Evolutionary conservation across 192 early-diverging fungal genomes (phyloP), one percentile per base, ranked within the genome.

Genomic region (Coemansia sp.): DNA sequence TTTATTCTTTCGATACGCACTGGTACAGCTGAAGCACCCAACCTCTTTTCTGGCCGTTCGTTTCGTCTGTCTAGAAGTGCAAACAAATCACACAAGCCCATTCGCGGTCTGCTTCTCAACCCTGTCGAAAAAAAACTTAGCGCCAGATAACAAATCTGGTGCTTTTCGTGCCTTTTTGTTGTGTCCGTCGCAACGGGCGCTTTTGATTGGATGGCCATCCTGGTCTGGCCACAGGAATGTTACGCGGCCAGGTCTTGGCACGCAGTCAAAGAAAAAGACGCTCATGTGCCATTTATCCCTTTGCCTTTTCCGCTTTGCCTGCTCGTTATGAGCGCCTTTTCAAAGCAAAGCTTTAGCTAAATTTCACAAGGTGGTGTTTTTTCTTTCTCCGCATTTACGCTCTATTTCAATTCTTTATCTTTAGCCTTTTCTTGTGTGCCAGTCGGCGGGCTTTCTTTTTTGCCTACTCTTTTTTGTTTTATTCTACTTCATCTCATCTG

Each of bases 31-130:
- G n/a, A n/a, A n/a, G n/a, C n/a, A n/a, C n/a, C n/a, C n/a, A n/a
- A n/a, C n/a, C n/a, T n/a, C n/a, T n/a, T n/a, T n/a, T 45, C 42
- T 45, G 7, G 7, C 42, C 16, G 14, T 49, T 49, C 20, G 14
- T 49, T 49, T 49, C 48, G 20, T 49, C 48, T 49, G 48, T 49
- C 48, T n/a, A n/a, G n/a, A n/a, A n/a, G n/a, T n/a, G n/a, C 48
- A 49, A 18, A 3, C 16, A 49, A 7, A 49, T 49, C 14, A 7
- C 48, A 49, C 48, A 49, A 12, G 48, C 16, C 48, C 14, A 49
- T 49, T n/a, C 48, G 48, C 48, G 34, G 34, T 4, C 34, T 36
- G 34, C 42, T 16, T 45, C 16, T 45, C 12, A 11, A 45, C 5
- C 11, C 42, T 2, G 2, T 11, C 10, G 8, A 45, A 45, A n/a